phyloP scores from a whole-genome alignment of 2,329 filamentous ascomycete species.

The Clarireedia hainanense region DNA sequence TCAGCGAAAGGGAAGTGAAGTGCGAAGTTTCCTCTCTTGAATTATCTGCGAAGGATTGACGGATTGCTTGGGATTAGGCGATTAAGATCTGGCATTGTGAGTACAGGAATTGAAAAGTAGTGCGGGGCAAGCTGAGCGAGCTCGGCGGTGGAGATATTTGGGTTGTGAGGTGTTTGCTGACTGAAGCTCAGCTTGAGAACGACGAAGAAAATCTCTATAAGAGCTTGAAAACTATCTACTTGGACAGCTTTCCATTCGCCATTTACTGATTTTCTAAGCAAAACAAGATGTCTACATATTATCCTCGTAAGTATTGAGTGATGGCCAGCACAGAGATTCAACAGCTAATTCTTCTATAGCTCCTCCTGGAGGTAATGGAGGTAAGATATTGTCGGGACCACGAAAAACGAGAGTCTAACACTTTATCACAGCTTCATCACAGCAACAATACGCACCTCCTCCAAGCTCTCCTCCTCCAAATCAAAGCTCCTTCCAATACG shows the following conservation, averaged over 20 bases:
- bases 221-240: too few relatives aligned
- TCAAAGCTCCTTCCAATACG: conserved; percentile 23
- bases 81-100: background rate
- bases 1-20: background rate
- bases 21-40: background rate
- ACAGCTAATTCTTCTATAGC: conserved; percentile 21
- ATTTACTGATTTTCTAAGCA: background rate
- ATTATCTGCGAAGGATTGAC: background rate
- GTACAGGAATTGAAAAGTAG: background rate
- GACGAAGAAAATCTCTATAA: background rate
- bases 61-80: background rate
- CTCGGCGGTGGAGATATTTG: background rate
- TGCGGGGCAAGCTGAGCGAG: conserved; percentile 5
- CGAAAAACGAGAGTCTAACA: background rate
- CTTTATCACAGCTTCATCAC: conserved; percentile 14
- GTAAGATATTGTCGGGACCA: conserved; percentile 9
- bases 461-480: conserved; percentile 26
- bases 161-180: conserved; percentile 1
- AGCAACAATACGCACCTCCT: conserved; percentile 24
- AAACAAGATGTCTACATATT: conserved; percentile 25
- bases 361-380: conserved; percentile 24
- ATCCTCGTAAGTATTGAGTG: conserved; percentile 28
- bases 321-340: conserved; percentile 1
- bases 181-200: background rate
- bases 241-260: background rate